Evolutionary conservation across 2,329 filamentous ascomycete species (phyloP), one percentile per base, ranked within the genome.

Genomic region (Ilyonectria robusta): DNA sequence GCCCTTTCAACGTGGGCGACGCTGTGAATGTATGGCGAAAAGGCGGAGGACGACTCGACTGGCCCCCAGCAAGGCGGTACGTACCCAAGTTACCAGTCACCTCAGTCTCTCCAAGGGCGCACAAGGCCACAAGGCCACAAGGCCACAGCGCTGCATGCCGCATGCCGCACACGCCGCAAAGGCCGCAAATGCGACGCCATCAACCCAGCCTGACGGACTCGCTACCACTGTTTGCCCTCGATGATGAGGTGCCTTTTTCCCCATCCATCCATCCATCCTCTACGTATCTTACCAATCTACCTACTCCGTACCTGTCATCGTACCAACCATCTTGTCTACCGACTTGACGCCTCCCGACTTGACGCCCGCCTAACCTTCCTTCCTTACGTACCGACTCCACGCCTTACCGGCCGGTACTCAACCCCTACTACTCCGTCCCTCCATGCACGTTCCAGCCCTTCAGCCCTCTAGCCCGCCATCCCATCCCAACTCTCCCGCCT

Each of bases 1-100:
- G 33, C 44, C 55, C 68, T 66, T 72, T 73, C 73, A 75, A 73
- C 65, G 69, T 75, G 69, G 44, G 60, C 59, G 68, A 72, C 68
- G 62, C 62, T 55, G 47, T 47, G 66, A 68, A 72, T 66, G 62
- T 64, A 67, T 74, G 72, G 59, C 48, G 73, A 75, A 75, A 75
- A 75, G 72, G 72, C 72, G 72, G 72, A 75, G 67, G 72, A 58
- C 67, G 51, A 56, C 44, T 62, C 40, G 35, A 62, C 26, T 21
- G 4, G 26, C 26, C 26, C 26, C 26, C 26, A 26, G 26, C 6
- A 26, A 6, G 26, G 0, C 26, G 5, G 26, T 26, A 26, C 26
- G 26, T 26, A 26, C 26, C 26, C 26, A 26, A 26, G 26, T 26
- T 26, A 26, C 26, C 26, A 6, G 26, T 26, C 26, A 55, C 17